Percentiles rank a stretch among this genome's conserved stretches.
Conservation (phyloP, 257 asterid genomes). For the Capsicum rhomboideum region DNA sequence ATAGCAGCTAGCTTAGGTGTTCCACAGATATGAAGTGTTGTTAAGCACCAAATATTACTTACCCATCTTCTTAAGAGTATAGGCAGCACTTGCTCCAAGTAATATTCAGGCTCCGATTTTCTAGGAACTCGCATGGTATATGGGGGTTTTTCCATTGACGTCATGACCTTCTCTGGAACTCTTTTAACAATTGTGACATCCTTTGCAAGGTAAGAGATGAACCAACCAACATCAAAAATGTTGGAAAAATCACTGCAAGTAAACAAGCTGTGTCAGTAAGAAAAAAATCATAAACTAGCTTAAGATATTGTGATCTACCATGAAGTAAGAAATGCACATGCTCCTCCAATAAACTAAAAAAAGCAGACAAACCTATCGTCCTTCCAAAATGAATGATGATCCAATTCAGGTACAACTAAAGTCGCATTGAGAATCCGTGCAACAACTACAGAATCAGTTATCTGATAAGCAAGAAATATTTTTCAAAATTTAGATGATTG, state of each 20-base stretch:
- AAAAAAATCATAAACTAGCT: not conserved
- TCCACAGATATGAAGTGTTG: not conserved
- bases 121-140: constrained; percentile 99
- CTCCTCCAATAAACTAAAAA: not conserved
- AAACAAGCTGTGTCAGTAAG: constrained; percentile 4
- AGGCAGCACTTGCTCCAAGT: constrained; percentile 93
- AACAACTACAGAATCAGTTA: constrained; percentile 98
- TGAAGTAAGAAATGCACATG: not conserved
- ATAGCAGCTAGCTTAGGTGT: not conserved
- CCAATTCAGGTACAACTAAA: constrained; percentile 92
- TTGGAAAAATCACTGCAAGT: constrained; percentile 80
- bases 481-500: constrained; percentile 9
- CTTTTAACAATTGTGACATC: constrained; percentile 81
- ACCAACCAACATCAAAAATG: constrained; percentile 93
- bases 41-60: constrained; percentile 25
- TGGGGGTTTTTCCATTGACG: constrained; percentile 98
- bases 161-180: constrained; percentile 95
- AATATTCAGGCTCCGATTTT: constrained; percentile 93
- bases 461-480: constrained; percentile 40
- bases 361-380: constrained; percentile 74
- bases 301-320: not conserved
- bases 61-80: constrained; percentile 84
- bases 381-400: constrained; percentile 94
- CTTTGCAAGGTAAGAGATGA: constrained; percentile 84
- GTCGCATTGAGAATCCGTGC: constrained; percentile 95